Evolutionary conservation across 768 basidiomycete genomes (phyloP), one percentile per base, ranked within the genome.

Genomic region (Leucocoprinus birnbaumii): DNA sequence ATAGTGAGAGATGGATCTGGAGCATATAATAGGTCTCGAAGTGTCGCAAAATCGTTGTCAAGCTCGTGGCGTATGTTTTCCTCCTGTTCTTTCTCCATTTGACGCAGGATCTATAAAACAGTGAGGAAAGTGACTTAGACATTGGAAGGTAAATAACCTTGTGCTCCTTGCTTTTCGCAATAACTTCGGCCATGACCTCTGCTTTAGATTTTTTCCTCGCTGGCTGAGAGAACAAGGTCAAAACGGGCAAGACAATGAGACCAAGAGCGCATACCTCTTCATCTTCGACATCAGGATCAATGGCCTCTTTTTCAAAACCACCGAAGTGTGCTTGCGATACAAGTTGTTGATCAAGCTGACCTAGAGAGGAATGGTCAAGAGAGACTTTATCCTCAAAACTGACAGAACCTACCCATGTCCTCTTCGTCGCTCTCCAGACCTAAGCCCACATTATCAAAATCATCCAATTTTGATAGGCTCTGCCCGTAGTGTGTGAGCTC

Each of bases 181-280:
- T 92, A 31, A 99, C 90, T 68, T 99, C 97, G 0, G 90, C 84
- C 97, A 99, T 98, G 58, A 98, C 91, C 65, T 99, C 95, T 1
- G 91, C 87, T 70, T 96, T 97, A 3, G 87, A 84, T 72, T 91
- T 96, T 71, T 96, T 97, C 56, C 86, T 77, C 44, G 82, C 82
- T 7, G 88, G 88, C 91, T 94, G 56, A 21, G 13, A 40, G 22
- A n/a, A 57, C 46, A 40, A n/a, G 44, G 56, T 13, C 50, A 45
- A 43, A 49, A 53, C 16, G 42, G 26, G 8, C 14, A n/a, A 7
- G 2, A 19, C 21, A 40, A 34, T 53, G 37, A 26, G 4, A 27
- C 35, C 8, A 42, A 50, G 31, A 9, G 2, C 19, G n/a, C 55
- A 24, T 59, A 70, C 75, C 67, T 79, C 83, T 49, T 79, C 80